These are phyloP conservation scores for Lipomyces yarrowii DNA, from an alignment of 1,139 yeast species.

Conservation along the genomic window DNA sequence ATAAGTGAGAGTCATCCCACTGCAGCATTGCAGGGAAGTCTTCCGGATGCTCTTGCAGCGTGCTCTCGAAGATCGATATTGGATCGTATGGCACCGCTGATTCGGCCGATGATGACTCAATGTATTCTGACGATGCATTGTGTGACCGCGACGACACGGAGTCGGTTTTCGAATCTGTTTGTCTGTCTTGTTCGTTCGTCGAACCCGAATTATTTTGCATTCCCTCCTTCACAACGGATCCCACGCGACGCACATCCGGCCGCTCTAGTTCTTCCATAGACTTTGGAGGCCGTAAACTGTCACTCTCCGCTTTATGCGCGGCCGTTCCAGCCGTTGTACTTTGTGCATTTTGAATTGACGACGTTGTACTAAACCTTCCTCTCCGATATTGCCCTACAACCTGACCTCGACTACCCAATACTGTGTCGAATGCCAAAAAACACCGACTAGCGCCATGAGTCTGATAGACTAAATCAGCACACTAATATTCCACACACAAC, in stretches of 20 bases:
- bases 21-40: background rate
- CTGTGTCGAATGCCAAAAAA: background rate
- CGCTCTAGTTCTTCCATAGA: background rate
- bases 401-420: background rate
- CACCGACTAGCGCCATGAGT: background rate
- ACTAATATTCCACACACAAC: background rate
- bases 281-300: background rate
- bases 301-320: background rate
- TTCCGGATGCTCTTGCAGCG: background rate
- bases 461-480: background rate
- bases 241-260: background rate
- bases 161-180: background rate
- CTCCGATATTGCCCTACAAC: background rate
- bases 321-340: background rate
- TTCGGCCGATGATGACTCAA: background rate
- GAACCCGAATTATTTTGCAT: background rate
- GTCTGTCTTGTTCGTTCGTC: background rate
- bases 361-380: background rate
- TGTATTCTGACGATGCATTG: background rate
- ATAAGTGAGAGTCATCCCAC: background rate
- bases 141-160: background rate
- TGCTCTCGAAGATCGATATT: background rate
- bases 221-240: background rate
- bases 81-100: background rate
- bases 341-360: background rate